Conservation (phyloP, 371 early-diverging fungal genomes). For the Saksenaea oblongispora region DNA sequence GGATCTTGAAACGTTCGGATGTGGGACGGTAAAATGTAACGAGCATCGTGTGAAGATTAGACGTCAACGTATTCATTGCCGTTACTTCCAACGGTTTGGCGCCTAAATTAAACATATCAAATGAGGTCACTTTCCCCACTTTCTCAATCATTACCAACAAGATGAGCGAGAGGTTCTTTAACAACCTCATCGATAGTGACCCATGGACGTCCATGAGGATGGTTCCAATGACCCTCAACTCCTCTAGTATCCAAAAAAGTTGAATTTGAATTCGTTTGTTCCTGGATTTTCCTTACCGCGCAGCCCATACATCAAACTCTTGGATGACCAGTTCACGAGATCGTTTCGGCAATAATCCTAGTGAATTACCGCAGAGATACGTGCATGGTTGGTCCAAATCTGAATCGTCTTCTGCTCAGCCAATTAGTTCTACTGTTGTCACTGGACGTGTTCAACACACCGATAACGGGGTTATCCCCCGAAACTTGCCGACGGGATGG, state of each 20-base stretch:
- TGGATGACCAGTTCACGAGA: slow-evolving; percentile 70
- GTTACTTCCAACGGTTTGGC: slow-evolving; percentile 84
- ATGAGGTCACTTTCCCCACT: too few relatives aligned
- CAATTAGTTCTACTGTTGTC: background rate
- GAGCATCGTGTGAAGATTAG: slow-evolving; percentile 89
- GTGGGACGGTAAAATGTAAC: slow-evolving; percentile 92
- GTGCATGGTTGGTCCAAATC: slow-evolving; percentile 53
- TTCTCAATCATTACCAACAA: slow-evolving; percentile 68
- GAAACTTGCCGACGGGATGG: slow-evolving; percentile 55
- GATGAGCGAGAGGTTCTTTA: slow-evolving; percentile 65
- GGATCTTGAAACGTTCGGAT: slow-evolving; percentile 72
- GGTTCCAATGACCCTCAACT: slow-evolving; percentile 87
- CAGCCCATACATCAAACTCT: slow-evolving; percentile 91
- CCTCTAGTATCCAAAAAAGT: slow-evolving; percentile 50
- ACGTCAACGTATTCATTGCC: slow-evolving; percentile 90
- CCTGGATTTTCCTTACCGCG: slow-evolving; percentile 38
- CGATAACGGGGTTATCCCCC: slow-evolving; percentile 14
- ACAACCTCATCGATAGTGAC: slow-evolving; percentile 80
- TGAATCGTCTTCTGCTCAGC: slow-evolving; percentile 11
- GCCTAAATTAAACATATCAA: slow-evolving; percentile 52
- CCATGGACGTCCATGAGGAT: slow-evolving; percentile 88
- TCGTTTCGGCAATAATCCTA: slow-evolving; percentile 85
- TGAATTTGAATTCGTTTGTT: background rate
- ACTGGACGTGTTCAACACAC: slow-evolving; percentile 7
- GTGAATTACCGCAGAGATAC: slow-evolving; percentile 93